Evolutionary conservation across 495 filamentous ascomycete genomes (phyloP).

Genomic region (Glutinoglossum americanum): DNA sequence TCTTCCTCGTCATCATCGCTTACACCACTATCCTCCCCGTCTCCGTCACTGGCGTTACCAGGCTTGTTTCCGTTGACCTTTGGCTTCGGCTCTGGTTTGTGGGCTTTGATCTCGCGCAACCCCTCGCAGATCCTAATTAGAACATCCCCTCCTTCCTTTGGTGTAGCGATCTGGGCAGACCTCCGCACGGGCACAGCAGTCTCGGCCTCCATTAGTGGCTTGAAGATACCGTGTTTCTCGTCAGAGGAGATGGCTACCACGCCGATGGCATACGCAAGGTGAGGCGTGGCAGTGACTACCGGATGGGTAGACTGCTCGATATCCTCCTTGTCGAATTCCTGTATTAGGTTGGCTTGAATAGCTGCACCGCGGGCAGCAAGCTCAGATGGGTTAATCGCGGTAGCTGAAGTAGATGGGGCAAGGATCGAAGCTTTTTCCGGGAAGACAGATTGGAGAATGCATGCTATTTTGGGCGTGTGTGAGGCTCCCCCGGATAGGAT

Average conservation of each 20-base stretch:
- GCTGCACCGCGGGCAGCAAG: slow-evolving; percentile 76
- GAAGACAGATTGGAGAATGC: slow-evolving; percentile 56
- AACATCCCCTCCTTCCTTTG: slow-evolving; percentile 64
- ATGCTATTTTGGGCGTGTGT: slow-evolving; percentile 82
- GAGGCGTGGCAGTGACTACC: slow-evolving; percentile 79
- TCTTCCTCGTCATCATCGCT: slow-evolving; percentile 75
- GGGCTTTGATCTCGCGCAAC: slow-evolving; percentile 68
- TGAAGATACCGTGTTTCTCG: slow-evolving; percentile 41
- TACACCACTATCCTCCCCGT: slow-evolving; percentile 43
- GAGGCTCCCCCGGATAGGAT: slow-evolving; percentile 82
- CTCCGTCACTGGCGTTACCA: slow-evolving; percentile 24
- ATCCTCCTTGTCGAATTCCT: slow-evolving; percentile 79
- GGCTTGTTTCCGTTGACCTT: slow-evolving; percentile 28
- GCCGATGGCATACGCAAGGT: slow-evolving; percentile 73
- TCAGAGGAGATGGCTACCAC: slow-evolving; percentile 51
- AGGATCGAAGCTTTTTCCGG: slow-evolving; percentile 55
- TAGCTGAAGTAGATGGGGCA: slow-evolving; percentile 52
- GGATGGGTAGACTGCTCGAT: slow-evolving; percentile 93
- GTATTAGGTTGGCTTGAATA: slow-evolving; percentile 80
- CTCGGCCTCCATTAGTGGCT: slow-evolving; percentile 55
- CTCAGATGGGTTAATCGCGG: slow-evolving; percentile 83
- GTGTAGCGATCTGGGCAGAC: slow-evolving; percentile 49
- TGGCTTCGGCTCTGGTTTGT: slow-evolving; percentile 56
- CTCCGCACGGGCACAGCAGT: slow-evolving; percentile 80
- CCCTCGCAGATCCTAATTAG: slow-evolving; percentile 76